Conservation (phyloP, 768 basidiomycete species). For the Nidula microcarpa region DNA sequence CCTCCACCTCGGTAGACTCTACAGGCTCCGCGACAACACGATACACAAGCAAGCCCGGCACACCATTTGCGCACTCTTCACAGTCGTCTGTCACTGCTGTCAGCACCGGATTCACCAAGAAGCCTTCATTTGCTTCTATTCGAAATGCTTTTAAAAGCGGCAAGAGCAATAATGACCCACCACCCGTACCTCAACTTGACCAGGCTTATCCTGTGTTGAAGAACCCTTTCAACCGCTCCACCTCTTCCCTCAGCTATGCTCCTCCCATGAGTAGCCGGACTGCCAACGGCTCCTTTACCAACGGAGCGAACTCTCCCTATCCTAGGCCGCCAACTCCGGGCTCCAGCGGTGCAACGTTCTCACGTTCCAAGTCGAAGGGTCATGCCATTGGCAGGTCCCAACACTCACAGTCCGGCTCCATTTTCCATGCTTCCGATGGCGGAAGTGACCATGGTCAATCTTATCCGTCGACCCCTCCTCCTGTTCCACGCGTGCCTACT, state of each 20-base stretch:
- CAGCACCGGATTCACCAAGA: conserved; percentile 66
- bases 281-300: conserved; percentile 27
- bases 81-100: conserved; percentile 67
- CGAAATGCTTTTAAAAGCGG: conserved; percentile 82
- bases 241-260: conserved; percentile 65
- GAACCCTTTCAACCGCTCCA: conserved; percentile 82
- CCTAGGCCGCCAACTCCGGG: conserved; percentile 61
- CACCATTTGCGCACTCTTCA: conserved; percentile 67
- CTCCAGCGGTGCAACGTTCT: conserved; percentile 37
- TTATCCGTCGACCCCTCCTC: conserved; percentile 65
- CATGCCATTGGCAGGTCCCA: conserved; percentile 67
- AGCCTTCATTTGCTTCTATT: conserved; percentile 82
- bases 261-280: conserved; percentile 29
- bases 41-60: conserved; percentile 39
- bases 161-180: conserved; percentile 56
- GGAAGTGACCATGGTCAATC: conserved; percentile 66
- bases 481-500: conserved; percentile 75
- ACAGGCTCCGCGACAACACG: conserved; percentile 54
- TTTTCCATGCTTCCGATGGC: conserved; percentile 64
- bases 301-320: conserved; percentile 47
- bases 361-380: conserved; percentile 44
- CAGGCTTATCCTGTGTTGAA: conserved; percentile 69
- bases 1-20: conserved; percentile 76
- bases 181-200: conserved; percentile 74
- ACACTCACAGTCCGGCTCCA: conserved; percentile 75